Percentiles rank a stretch among this genome's conserved stretches.
These are phyloP conservation scores for Candida glucosophila DNA, from an alignment of 1,139 yeast genomes.

Conservation along the genomic window DNA sequence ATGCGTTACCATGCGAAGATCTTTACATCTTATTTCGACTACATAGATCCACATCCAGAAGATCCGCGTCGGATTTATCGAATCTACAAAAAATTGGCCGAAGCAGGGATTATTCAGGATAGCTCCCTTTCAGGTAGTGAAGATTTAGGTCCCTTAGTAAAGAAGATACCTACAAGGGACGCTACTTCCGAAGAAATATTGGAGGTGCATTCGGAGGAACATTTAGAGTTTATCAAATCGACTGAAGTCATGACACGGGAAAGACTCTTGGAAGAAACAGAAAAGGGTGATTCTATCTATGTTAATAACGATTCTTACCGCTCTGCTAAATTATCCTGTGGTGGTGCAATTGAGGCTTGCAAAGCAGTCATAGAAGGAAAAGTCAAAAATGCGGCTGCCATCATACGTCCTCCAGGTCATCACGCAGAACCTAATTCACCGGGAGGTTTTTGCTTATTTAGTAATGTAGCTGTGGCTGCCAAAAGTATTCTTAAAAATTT, in stretches of 20 bases:
- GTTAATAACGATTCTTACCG: constrained; percentile 84
- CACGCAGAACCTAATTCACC: constrained; percentile 98
- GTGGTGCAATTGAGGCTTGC: constrained; percentile 96
- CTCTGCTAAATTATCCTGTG: constrained; percentile 89
- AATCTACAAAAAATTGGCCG: constrained; percentile 87
- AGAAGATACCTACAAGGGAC: constrained; percentile 82
- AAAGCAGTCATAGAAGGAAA: constrained; percentile 88
- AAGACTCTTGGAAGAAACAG: constrained; percentile 73
- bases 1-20: constrained; percentile 97
- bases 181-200: constrained; percentile 82
- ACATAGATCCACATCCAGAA: constrained; percentile 98
- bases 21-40: constrained; percentile 84
- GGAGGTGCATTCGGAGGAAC: constrained; percentile 78
- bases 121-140: constrained; percentile 73
- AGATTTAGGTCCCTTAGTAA: constrained; percentile 78
- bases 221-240: constrained; percentile 64
- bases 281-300: constrained; percentile 89
- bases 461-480: constrained; percentile 97
- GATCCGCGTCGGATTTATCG: constrained; percentile 95
- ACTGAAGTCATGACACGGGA: constrained; percentile 78
- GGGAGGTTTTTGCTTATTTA: constrained; percentile 93
- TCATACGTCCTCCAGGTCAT: constrained; percentile 98
- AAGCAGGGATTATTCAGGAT: constrained; percentile 82
- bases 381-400: constrained; percentile 88
- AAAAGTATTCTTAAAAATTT: constrained; percentile 71